Percentiles rank a stretch among this genome's conserved stretches.
These are phyloP conservation scores for Fusarium azukiicola DNA, from an alignment of 2,329 filamentous ascomycete species.

Conservation along the genomic window DNA sequence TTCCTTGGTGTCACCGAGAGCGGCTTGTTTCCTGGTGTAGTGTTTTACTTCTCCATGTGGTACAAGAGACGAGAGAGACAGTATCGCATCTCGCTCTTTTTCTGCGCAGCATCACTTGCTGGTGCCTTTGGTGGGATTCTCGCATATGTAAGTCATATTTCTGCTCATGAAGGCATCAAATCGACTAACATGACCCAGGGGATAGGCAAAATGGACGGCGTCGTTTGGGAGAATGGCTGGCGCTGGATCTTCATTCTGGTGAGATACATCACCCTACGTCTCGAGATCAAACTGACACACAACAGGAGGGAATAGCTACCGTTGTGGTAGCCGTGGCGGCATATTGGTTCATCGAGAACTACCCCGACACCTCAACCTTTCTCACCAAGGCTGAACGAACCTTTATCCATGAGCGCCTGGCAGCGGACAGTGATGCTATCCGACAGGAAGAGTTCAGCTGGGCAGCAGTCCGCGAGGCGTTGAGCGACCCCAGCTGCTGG, in stretches of 20 bases:
- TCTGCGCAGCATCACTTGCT: conserved; percentile 75
- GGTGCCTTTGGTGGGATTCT: conserved; percentile 78
- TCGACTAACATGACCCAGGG: conserved; percentile 59
- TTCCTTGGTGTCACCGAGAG: conserved; percentile 77
- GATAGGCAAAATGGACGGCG: conserved; percentile 74
- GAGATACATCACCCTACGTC: conserved; percentile 9
- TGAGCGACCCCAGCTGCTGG: conserved; percentile 86
- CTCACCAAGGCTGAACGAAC: conserved; percentile 75
- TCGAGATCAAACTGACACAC: background rate
- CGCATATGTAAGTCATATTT: conserved; percentile 67
- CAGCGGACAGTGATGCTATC: conserved; percentile 85
- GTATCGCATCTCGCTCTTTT: conserved; percentile 77
- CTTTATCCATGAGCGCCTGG: conserved; percentile 81
- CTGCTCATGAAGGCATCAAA: accelerated
- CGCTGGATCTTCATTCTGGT: conserved; percentile 81
- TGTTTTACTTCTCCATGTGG: conserved; percentile 76
- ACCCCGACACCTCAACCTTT: conserved; percentile 79
- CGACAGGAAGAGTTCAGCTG: conserved; percentile 85
- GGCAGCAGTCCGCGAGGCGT: conserved; percentile 80
- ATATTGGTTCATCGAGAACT: conserved; percentile 84
- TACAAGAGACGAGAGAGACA: conserved; percentile 76
- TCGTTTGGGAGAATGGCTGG: conserved; percentile 76
- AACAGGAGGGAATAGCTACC: conserved; percentile 76
- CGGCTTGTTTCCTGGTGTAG: conserved; percentile 73
- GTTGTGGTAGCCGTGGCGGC: conserved; percentile 72